A percentile compares a stretch with the other conserved stretches of the same genome.
Evolutionary conservation across 306 rosid genomes (phyloP).

Genomic region (Albizia julibrissin): DNA sequence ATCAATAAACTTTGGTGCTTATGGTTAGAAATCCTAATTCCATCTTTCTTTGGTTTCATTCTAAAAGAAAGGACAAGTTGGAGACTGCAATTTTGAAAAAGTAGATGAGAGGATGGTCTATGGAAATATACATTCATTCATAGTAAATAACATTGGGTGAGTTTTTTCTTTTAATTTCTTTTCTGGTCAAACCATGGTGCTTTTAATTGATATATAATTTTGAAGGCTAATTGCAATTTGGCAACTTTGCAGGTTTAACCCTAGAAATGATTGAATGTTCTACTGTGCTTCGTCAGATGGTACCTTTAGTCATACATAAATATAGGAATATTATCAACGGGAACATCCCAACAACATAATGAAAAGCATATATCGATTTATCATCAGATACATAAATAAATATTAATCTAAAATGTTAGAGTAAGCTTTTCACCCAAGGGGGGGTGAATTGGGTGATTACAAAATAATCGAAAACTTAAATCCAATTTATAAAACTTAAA

Average conservation of each 20-base stretch:
- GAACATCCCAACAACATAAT: not conserved
- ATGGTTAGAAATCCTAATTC: conserved; percentile 19
- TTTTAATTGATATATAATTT: conserved; percentile 1
- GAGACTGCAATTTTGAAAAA: conserved; percentile 85
- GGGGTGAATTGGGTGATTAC: too few relatives aligned
- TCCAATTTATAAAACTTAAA: too few relatives aligned
- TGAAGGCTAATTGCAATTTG: conserved; percentile 21
- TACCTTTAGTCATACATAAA: conserved; percentile 66
- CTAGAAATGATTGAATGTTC: conserved; percentile 67
- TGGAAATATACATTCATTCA: conserved; percentile 80
- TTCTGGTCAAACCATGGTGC: not conserved
- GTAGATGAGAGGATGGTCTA: conserved; percentile 83
- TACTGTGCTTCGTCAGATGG: conserved; percentile 96
- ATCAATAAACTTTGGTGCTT: conserved; percentile 12
- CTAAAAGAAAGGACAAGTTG: conserved; percentile 93
- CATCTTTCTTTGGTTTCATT: conserved; percentile 27
- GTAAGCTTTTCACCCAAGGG: too few relatives aligned
- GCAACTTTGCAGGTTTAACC: conserved; percentile 63
- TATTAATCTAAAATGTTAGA: not conserved
- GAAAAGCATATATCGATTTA: not conserved
- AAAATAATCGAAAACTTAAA: too few relatives aligned
- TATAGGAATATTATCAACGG: not conserved
- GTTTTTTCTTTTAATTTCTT: conserved; percentile 28
- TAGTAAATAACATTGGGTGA: conserved; percentile 85
- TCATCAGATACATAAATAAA: not conserved